phyloP scores from a whole-genome alignment of 306 rosid species.

The Purshia tridentata region DNA sequence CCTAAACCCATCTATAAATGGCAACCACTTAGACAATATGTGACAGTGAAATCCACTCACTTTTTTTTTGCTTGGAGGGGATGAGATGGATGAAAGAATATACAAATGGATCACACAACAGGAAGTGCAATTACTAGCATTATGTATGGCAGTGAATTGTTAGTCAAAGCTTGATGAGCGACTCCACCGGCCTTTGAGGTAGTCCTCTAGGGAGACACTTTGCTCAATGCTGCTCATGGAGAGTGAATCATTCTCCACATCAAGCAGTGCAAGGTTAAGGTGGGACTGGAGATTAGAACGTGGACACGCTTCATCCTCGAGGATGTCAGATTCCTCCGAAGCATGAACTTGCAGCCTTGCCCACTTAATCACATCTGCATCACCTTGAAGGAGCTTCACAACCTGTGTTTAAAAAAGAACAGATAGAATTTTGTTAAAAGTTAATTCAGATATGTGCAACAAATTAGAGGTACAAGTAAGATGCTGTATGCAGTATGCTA shows the following conservation, averaged over 20 bases:
- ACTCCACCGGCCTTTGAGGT: slow-evolving; percentile 89
- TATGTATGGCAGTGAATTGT: slow-evolving; percentile 26
- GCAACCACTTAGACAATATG: slow-evolving; percentile 1
- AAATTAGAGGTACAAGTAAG: too few species aligned
- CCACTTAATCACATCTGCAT: slow-evolving; percentile 65
- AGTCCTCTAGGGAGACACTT: slow-evolving; percentile 72
- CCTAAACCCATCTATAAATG: slow-evolving; percentile 51
- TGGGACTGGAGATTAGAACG: slow-evolving; percentile 76
- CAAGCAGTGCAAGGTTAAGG: slow-evolving; percentile 86
- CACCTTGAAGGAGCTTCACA: slow-evolving; percentile 81
- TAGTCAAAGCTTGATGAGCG: slow-evolving; percentile 93
- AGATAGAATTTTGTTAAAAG: neutral
- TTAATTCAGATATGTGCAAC: neutral
- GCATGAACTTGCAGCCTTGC: slow-evolving; percentile 66
- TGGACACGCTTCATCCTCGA: slow-evolving; percentile 54
- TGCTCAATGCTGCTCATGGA: slow-evolving; percentile 84
- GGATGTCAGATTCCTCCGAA: slow-evolving; percentile 44
- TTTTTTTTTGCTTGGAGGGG: slow-evolving; percentile 2
- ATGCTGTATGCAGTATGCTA: neutral
- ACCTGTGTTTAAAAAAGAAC: slow-evolving; percentile 48
- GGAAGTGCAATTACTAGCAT: slow-evolving; percentile 2
- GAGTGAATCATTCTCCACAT: slow-evolving; percentile 90
- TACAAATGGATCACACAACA: slow-evolving; percentile 43
- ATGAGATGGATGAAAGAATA: slow-evolving; percentile 19
- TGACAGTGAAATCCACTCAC: slow-evolving; percentile 21